Evolutionary conservation across 768 basidiomycete genomes (phyloP), one percentile per base, ranked within the genome.

Genomic region (Serendipita vermifera): DNA sequence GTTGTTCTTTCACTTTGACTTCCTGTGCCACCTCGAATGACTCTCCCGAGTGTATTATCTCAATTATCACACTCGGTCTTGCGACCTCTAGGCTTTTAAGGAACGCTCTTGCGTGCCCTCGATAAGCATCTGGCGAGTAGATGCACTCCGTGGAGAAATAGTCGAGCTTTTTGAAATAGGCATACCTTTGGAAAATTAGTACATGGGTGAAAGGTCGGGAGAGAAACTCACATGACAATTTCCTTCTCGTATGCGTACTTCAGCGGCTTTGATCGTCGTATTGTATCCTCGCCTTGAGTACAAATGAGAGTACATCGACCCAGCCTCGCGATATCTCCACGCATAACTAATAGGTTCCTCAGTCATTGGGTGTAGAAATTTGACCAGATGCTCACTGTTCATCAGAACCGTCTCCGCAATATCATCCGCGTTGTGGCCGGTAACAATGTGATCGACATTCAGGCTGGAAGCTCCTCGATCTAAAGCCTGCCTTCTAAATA

Each of bases 101-200:
- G 63, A 98, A 94, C 0, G 80, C 81, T 46, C 96, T 78, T 1
- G 96, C 92, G 66, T 98, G 93, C 0, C 96, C 96, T 5, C 96
- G 85, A 67, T 99, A 99, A 3, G 96, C 96, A 66, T 97, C 96
- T 6, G 96, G 94, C 3, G 92, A 93, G 68, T 99, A 99, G 62
- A 98, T 97, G 68, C 96, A 99, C 66, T 99, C 96, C 5, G 94
- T 99, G 2, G 93, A 97, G 70, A 96, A 97, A 69, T 99, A 99
- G 65, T 97, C 93, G 20, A 99, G 76, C 69, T 97, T 96, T 74
- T 94, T 97, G 75, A 97, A 97, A 70, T 99, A 97, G 6, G 94
- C 94, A 68, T 98, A 97, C 90, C 90, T 93, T 46, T 3, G 31
- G 13, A 56, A 20, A 32, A 24, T 38, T 27, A 31, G 57, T 31